These are phyloP conservation scores for Suaeda aralocaspica DNA, from an alignment of 148 eudicot genomes.

Conservation along the genomic window DNA sequence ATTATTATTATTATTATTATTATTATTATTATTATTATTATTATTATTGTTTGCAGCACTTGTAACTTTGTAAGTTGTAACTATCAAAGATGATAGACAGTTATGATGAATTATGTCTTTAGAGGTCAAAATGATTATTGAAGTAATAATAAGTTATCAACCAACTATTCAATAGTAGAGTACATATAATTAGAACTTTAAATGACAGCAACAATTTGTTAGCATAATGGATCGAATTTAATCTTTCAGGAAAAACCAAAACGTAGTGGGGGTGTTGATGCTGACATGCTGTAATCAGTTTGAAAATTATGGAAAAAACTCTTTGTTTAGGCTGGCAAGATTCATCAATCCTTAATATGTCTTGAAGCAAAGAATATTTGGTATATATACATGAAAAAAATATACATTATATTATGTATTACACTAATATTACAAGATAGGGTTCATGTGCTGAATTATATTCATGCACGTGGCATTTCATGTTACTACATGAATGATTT, in stretches of 20 bases:
- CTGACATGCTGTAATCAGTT: slow-evolving; percentile 19
- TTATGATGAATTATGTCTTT: too few relatives aligned
- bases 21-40: too few relatives aligned
- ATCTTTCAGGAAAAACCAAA: slow-evolving; percentile 1
- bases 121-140: too few relatives aligned
- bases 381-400: neutral
- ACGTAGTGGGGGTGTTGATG: slow-evolving; percentile 27
- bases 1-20: too few relatives aligned
- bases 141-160: too few relatives aligned
- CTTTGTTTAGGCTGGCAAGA: slow-evolving; percentile 28
- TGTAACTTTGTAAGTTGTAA: too few relatives aligned
- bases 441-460: slow-evolving; percentile 29
- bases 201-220: slow-evolving; percentile 6
- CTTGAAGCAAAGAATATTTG: slow-evolving; percentile 10
- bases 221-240: neutral
- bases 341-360: slow-evolving; percentile 13
- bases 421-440: slow-evolving; percentile 13
- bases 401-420: neutral
- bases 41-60: too few relatives aligned
- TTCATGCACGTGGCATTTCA: slow-evolving; percentile 33
- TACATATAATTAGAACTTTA: neutral
- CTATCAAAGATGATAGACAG: too few relatives aligned
- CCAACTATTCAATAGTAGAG: neutral
- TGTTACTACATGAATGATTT: slow-evolving; percentile 12
- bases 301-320: slow-evolving; percentile 8